Base-by-base conservation (phyloP, 306 rosid species). In the Betula pendula region DNA sequence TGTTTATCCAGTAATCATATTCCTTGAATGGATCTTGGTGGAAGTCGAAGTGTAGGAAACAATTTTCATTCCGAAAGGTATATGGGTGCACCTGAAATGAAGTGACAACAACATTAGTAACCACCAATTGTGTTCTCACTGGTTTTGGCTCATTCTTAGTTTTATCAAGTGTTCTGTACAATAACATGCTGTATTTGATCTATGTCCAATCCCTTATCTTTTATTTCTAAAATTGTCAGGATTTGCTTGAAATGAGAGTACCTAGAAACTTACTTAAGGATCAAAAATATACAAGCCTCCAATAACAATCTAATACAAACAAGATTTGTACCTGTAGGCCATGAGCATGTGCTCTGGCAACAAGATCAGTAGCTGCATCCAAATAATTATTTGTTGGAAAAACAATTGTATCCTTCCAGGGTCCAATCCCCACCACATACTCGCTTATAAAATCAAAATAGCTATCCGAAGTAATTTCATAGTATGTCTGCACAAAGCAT, bases 391-490 rank as follows among this genome's bases (percentile, higher is more conserved):
- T 79, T 15, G 12, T 82, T 14, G 45, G 90, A 47, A 97, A 88
- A 29, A 89, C 96, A 42, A 93, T 40, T 1, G 97, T 91, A 75
- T 93, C 97, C 83, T 93, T 93, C 98, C 97, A 91, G 42, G 97
- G 97, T 75, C 98, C 98, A 71, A 93, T 91, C 48, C 97, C 98
- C n/a, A 93, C 84, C 65, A 91, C 96, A 82, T 89, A 90, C 19
- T 88, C 70, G 40, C 83, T 87, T 62, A 93, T 91, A 84, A 78
- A 93, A 83, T 80, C 81, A 12, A 93, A 71, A 84, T 93, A 93
- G 22, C 40, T 40, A 81, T 91, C 96, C 10, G 98, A 93, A 71
- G 93, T 93, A 70, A 93, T 87, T 71, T 94, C 96, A 92, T 90
- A 90, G 66, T 91, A 94, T 35, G 97, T 77, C 97, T 94, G 96